Percentiles rank a stretch among this genome's conserved stretches.
Conservation (phyloP, 805 yeast species). For the Tetrapisispora arboricola region DNA sequence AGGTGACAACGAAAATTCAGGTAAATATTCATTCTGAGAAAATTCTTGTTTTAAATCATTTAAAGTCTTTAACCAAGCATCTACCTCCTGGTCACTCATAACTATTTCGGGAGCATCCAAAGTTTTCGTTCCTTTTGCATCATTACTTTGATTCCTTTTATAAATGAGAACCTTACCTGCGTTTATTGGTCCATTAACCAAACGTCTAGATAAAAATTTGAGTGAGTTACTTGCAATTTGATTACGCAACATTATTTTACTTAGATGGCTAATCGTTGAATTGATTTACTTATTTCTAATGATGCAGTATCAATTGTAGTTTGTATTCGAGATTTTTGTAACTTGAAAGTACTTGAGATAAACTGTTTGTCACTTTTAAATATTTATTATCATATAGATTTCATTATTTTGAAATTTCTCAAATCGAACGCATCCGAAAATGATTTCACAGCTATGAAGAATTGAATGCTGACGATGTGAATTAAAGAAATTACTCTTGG, state of each 20-base stretch:
- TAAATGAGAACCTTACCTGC: not conserved
- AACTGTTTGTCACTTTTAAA: too few species aligned
- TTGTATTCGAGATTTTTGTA: too few species aligned
- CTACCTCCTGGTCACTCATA: conserved; percentile 28
- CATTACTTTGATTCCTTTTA: conserved; percentile 1
- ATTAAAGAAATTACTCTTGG: too few species aligned
- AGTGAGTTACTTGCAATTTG: not conserved
- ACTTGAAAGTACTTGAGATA: too few species aligned
- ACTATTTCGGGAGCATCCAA: not conserved
- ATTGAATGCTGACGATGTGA: too few species aligned
- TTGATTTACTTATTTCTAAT: too few species aligned
- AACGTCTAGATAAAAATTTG: not conserved
- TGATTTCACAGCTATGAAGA: too few species aligned
- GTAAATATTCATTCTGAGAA: conserved; percentile 29
- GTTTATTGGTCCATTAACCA: not conserved
- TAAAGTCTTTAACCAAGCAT: conserved; percentile 34
- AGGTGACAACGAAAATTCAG: conserved; percentile 34
- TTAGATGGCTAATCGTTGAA: too few species aligned
- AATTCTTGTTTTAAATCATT: conserved; percentile 31
- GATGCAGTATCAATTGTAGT: too few species aligned
- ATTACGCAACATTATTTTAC: not conserved
- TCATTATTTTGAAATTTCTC: too few species aligned
- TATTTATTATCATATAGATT: too few species aligned
- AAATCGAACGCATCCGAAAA: too few species aligned
- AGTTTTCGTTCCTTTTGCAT: not conserved